These are phyloP conservation scores for Yamadazyma triangularis DNA, from an alignment of 1,139 yeast species.

Conservation along the genomic window DNA sequence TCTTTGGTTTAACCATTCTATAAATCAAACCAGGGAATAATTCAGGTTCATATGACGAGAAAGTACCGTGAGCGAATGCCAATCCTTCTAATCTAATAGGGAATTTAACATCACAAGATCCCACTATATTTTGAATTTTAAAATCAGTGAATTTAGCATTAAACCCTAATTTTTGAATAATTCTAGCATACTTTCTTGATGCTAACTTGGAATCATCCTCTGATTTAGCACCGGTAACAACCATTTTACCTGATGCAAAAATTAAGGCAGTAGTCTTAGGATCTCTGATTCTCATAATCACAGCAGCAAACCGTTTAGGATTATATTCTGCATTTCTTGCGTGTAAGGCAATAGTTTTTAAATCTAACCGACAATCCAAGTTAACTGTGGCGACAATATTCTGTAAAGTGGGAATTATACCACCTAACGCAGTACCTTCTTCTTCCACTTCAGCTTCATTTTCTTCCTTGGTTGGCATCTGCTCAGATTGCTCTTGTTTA, in stretches of 20 bases:
- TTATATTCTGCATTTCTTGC: slow-evolving; percentile 99
- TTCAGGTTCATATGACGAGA: slow-evolving; percentile 98
- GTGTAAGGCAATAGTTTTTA: slow-evolving; percentile 95
- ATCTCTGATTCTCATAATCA: slow-evolving; percentile 97
- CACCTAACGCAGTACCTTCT: slow-evolving; percentile 74
- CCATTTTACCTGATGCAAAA: slow-evolving; percentile 99
- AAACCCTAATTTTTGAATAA: slow-evolving; percentile 95
- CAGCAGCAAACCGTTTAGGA: slow-evolving; percentile 98
- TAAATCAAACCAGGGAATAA: slow-evolving; percentile 96
- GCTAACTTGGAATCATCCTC: slow-evolving; percentile 98
- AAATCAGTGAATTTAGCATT: slow-evolving; percentile 95
- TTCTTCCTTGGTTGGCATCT: slow-evolving; percentile 25
- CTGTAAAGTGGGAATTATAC: slow-evolving; percentile 93
- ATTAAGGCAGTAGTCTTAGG: slow-evolving; percentile 98
- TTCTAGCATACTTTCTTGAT: slow-evolving; percentile 95
- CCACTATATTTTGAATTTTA: slow-evolving; percentile 96
- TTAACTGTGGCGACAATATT: slow-evolving; percentile 98
- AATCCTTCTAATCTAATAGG: slow-evolving; percentile 97
- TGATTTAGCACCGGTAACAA: slow-evolving; percentile 98
- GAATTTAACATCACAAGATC: slow-evolving; percentile 97
- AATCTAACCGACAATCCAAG: slow-evolving; percentile 89
- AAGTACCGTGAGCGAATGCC: slow-evolving; percentile 98
- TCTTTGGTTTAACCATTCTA: slow-evolving; percentile 99
- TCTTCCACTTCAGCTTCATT: slow-evolving; percentile 45
- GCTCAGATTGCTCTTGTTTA: slow-evolving; percentile 2